A percentile compares a stretch with the other conserved stretches of the same genome.
phyloP scores from a whole-genome alignment of 2,329 filamentous ascomycete genomes.

The Trichoderma simmonsii region DNA sequence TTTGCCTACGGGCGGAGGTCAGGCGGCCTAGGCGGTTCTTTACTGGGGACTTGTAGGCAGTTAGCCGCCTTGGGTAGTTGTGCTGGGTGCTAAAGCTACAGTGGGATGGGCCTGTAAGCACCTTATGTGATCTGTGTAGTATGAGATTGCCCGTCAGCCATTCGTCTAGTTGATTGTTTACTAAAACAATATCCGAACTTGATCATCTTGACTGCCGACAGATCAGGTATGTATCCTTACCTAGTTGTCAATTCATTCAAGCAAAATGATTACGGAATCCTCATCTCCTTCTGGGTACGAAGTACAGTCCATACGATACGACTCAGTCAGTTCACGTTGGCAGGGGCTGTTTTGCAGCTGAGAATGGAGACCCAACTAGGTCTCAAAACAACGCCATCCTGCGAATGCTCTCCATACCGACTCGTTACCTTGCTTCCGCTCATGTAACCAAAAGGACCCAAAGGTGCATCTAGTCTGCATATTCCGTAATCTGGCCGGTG shows the following conservation, averaged over 20 bases:
- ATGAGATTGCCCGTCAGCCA: neutral
- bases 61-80: neutral
- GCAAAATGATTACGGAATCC: neutral
- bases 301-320: neutral
- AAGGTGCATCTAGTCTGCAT: neutral
- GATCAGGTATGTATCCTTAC: neutral
- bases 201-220: neutral
- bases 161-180: neutral
- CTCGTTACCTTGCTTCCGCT: neutral
- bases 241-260: neutral
- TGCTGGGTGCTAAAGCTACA: neutral
- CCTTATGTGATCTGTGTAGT: neutral
- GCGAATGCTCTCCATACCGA: neutral
- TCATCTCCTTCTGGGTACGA: neutral
- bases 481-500: neutral
- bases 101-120: neutral
- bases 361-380: neutral
- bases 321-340: neutral
- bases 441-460: neutral
- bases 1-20: neutral
- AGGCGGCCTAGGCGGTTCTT: neutral
- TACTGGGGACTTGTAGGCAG: neutral
- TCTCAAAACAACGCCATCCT: neutral
- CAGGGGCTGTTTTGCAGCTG: neutral
- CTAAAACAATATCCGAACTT: neutral